Base-by-base conservation (phyloP, 139 green algal genomes). In the Auxenochlorella protothecoides region DNA sequence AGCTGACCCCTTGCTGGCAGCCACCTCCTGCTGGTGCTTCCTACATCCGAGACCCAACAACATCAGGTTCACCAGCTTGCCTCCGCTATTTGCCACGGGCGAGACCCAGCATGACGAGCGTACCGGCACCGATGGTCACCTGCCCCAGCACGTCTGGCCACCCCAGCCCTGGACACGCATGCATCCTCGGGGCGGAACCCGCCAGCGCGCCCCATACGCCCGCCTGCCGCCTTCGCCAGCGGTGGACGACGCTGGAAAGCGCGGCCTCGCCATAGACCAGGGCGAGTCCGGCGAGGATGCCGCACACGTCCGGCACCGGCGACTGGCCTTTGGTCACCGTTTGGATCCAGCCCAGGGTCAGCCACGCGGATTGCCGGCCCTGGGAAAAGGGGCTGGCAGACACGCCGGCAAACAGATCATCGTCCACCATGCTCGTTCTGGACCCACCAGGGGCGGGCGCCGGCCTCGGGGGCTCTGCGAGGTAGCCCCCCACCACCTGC, bases 131-230 rank as follows among this genome's bases (percentile, higher is more conserved):
- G 55, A 77, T 44, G 27, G 56, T 5, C 53, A 64, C 5, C 13
- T 77, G 72, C 56, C 55, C 60, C 5, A 27, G 55, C 11, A 77
- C 3, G 62, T 77, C 72, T 61, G 52, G 13, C 72, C 68, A 77
- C 6, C 72, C 72, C 65, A 77, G 11, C 5, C 65, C 65, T 6
- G 70, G 70, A 27, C 66, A 60, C 0, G 12, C 69, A 27, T n/a
- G 52, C 60, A 61, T 15, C 66, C 5, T 15, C 4, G 10, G 53
- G 9, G 66, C 3, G 51, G 62, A 16, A 5, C 9, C 68, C 4
- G 55, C 67, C 7, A 2, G 6, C 11, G 5, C 53, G 44, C 55
- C 27, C 10, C 51, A 67, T 12, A 4, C 67, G 53, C 14, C 51
- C 72, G 65, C 68, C 53, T 5, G 11, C 44, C 27, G 14, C 6